Evolutionary conservation across 352 stramenopile genomes (phyloP), one percentile per base, ranked within the genome.

Genomic region (Plasmopara halstedii): DNA sequence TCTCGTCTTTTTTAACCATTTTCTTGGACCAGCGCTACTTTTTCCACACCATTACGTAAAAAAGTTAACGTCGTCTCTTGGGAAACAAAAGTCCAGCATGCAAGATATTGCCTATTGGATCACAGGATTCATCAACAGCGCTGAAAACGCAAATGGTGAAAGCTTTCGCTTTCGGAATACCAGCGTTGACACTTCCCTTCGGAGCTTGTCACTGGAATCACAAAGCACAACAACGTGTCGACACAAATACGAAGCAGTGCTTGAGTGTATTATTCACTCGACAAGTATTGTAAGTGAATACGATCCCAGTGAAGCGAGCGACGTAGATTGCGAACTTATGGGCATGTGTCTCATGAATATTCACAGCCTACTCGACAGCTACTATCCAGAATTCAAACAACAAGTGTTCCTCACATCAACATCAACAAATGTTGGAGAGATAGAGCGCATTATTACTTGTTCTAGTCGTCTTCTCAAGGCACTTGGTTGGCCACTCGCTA

Each of bases 1-100:
- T 51, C 45, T 86, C 2, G 60, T 88, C n/a, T 83, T 90, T 17
- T 88, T 85, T 50, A 74, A 80, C 32, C 73, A 90, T 37, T 85
- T 85, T 45, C 36, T 90, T 10, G 70, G 58, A 5, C 70, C 73
- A 23, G 61, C 56, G 9, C 21, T 89, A 23, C 31, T 63, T 14
- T 74, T 73, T 29, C 39, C 56, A 31, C 31, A 10, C 1, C 35
- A 67, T 20, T 43, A 43, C 1, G 37, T 57, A 14, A 2, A 40
- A 39, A 35, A 34, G 14, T 57, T 50, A 33, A 11, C 15, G 6
- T 33, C 36, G 2, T 62, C 49, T 7, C 26, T 18, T 20, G 38
- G 42, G 2, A n/a, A n/a, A n/a, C 39, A 67, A 41, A 50, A 51
- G 34, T 48, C 33, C 8, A 33, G 8, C 4, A 32, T 73, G 15